These are phyloP conservation scores for Aureobasidium subglaciale DNA, from an alignment of 2,329 filamentous ascomycete species.

Conservation along the genomic window DNA sequence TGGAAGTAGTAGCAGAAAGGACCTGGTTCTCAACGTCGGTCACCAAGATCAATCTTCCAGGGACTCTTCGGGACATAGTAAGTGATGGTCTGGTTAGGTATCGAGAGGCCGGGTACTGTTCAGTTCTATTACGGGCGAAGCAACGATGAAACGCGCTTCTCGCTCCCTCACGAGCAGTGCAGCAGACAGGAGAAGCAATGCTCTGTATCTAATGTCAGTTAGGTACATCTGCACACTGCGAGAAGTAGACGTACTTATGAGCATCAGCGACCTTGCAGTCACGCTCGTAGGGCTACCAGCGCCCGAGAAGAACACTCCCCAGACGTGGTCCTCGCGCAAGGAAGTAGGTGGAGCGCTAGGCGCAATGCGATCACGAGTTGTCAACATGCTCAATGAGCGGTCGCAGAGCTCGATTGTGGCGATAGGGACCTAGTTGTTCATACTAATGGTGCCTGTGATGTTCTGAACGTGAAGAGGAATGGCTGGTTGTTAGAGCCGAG, in stretches of 20 bases:
- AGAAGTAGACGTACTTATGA: neutral
- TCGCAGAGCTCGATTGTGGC: neutral
- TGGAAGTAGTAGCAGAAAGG: too few relatives aligned
- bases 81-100: too few relatives aligned
- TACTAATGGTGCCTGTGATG: neutral
- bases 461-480: neutral
- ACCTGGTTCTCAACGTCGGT: too few relatives aligned
- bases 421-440: neutral
- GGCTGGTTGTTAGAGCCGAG: neutral
- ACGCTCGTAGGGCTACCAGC: neutral
- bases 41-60: too few relatives aligned
- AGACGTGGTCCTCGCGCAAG: neutral
- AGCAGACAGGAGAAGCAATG: neutral
- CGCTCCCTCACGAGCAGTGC: neutral
- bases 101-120: neutral
- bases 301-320: neutral
- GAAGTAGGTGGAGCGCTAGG: neutral
- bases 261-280: neutral
- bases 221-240: neutral
- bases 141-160: neutral
- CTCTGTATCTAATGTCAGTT: neutral
- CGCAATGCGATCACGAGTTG: neutral
- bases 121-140: neutral
- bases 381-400: neutral
- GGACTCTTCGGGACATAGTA: too few relatives aligned